These are phyloP conservation scores for Tuber indicum DNA, from an alignment of 495 filamentous ascomycete species.

Conservation along the genomic window DNA sequence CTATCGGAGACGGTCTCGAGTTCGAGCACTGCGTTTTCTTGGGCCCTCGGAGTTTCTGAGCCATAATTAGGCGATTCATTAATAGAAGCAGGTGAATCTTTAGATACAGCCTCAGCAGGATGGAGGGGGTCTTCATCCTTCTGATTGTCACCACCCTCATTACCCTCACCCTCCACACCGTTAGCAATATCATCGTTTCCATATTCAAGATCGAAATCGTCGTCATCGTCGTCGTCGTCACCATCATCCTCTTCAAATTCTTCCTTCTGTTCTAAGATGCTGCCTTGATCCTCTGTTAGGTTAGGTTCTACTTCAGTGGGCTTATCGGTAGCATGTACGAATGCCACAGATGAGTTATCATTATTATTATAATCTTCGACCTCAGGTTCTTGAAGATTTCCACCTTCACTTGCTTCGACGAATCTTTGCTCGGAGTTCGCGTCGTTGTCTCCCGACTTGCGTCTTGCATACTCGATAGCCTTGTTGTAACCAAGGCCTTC, in stretches of 20 bases:
- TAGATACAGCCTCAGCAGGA: constrained; percentile 10
- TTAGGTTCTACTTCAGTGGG: constrained; percentile 20
- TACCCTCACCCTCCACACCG: constrained; percentile 4
- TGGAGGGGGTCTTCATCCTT: constrained; percentile 22
- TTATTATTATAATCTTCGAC: constrained; percentile 19
- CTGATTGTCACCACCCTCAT: constrained; percentile 13
- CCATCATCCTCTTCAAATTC: constrained; percentile 21
- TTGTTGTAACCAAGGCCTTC: constrained; percentile 32
- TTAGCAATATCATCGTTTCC: constrained; percentile 23
- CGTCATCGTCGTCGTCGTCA: constrained; percentile 31
- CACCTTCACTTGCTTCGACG: constrained; percentile 13
- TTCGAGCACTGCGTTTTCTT: background rate
- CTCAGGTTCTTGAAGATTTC: constrained; percentile 16
- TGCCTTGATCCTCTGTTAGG: constrained; percentile 19
- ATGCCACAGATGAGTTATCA: constrained; percentile 9
- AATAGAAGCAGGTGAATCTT: background rate
- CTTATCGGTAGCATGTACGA: constrained; percentile 15
- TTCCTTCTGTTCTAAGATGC: constrained; percentile 8
- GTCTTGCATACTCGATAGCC: constrained; percentile 8
- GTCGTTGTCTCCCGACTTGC: constrained; percentile 19
- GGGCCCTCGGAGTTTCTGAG: background rate
- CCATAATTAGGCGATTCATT: background rate
- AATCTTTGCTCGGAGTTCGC: constrained; percentile 30
- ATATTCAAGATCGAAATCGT: constrained; percentile 35
- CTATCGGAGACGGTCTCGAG: constrained; percentile 26